Percentiles rank a stretch among this genome's conserved stretches.
These are phyloP conservation scores for Lobosporangium transversale DNA, from an alignment of 192 early-diverging fungal genomes.

Conservation along the genomic window DNA sequence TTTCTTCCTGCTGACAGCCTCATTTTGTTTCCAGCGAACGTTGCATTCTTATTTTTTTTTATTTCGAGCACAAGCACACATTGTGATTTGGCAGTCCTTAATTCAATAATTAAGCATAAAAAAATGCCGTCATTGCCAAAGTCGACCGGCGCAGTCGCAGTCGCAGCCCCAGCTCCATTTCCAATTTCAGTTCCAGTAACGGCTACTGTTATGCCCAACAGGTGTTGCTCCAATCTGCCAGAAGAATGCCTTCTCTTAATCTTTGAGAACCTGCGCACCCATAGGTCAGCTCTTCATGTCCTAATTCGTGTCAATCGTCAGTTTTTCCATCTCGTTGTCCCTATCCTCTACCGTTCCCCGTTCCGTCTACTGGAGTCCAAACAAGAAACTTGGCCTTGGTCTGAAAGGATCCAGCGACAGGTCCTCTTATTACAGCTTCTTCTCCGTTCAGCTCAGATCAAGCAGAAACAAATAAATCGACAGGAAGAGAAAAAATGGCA, in stretches of 20 bases:
- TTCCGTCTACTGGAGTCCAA: slow-evolving; percentile 40
- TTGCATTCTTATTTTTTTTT: not conserved
- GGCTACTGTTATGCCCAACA: not conserved
- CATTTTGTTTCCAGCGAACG: too few species aligned
- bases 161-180: not conserved
- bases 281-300: slow-evolving; percentile 26
- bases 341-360: slow-evolving; percentile 34
- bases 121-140: not conserved
- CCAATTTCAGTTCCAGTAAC: too few species aligned
- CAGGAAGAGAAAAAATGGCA: not conserved
- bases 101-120: not conserved
- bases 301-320: slow-evolving; percentile 33
- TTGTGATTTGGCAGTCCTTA: not conserved
- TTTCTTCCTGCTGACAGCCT: too few species aligned
- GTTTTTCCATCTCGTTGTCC: slow-evolving; percentile 26
- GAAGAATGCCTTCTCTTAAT: slow-evolving; percentile 37
- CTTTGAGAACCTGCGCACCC: slow-evolving; percentile 10
- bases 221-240: not conserved
- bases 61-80: not conserved
- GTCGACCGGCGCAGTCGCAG: not conserved
- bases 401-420: slow-evolving; percentile 33
- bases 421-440: slow-evolving; percentile 36
- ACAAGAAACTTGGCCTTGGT: slow-evolving; percentile 16
- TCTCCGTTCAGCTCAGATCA: slow-evolving; percentile 19
- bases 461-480: slow-evolving; percentile 3